Percentiles rank a stretch among this genome's conserved stretches.
phyloP scores from a whole-genome alignment of 441 rosid species.

The Corymbia citriodora region DNA sequence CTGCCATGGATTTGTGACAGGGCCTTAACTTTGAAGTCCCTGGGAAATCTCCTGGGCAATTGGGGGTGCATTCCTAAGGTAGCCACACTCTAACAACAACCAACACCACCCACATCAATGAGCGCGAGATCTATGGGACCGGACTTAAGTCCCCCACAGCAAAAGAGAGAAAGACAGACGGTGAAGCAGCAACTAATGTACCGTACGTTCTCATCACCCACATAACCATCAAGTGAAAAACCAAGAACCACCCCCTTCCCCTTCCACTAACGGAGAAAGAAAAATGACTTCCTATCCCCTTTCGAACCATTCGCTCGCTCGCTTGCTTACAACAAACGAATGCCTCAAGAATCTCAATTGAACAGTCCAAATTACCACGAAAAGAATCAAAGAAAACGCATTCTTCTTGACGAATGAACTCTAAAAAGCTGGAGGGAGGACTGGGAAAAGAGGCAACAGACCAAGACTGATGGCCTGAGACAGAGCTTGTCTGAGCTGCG shows the following conservation, averaged over 20 bases:
- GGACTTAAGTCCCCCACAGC: not conserved
- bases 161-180: not conserved
- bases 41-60: not conserved
- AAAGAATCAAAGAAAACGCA: not conserved
- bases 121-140: not conserved
- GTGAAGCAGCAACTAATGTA: not conserved
- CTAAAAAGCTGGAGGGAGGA: not conserved
- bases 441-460: conserved; percentile 4
- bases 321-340: not conserved
- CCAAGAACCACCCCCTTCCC: not conserved
- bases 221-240: not conserved
- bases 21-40: not conserved
- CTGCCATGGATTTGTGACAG: not conserved
- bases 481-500: conserved; percentile 29
- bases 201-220: not conserved
- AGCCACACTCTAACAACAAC: not conserved
- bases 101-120: not conserved
- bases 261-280: not conserved
- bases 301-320: not conserved
- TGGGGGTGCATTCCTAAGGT: not conserved
- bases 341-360: not conserved
- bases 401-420: not conserved
- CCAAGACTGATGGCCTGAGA: conserved; percentile 35
- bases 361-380: not conserved
- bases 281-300: not conserved